A percentile compares a stretch with the other conserved stretches of the same genome.
Conservation (phyloP, 345 rosid genomes). For the Trapa incisa region DNA sequence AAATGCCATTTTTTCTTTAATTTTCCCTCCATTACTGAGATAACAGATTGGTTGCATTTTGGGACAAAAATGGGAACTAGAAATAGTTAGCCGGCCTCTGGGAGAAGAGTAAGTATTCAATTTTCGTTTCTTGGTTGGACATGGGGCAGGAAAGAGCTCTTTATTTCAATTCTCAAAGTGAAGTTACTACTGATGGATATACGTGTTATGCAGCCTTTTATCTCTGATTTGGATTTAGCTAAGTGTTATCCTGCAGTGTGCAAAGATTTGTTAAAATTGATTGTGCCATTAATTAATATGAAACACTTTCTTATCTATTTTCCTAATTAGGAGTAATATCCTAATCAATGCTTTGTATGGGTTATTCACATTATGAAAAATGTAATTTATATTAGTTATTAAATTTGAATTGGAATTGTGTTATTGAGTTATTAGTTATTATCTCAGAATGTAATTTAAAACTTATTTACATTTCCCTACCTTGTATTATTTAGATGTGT, state of each 20-base stretch:
- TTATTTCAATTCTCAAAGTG: not conserved
- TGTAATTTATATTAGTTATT: no score
- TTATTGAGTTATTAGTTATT: not conserved
- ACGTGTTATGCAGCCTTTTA: not conserved
- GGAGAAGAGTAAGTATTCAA: not conserved
- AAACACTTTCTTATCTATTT: not conserved
- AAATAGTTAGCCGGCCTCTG: not conserved
- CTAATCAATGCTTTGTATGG: not conserved
- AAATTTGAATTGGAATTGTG: not conserved
- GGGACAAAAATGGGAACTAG: not conserved
- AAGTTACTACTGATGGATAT: not conserved
- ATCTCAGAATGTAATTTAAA: not conserved
- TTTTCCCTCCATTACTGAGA: not conserved
- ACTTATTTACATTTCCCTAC: no score
- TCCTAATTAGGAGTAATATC: not conserved
- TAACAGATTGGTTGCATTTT: not conserved
- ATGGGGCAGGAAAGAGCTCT: not conserved
- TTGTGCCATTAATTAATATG: not conserved
- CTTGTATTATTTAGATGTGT: no score
- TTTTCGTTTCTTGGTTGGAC: not conserved
- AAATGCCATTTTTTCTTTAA: not conserved
- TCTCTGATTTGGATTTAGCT: not conserved
- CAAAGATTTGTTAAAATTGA: not conserved
- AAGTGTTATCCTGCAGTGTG: not conserved
- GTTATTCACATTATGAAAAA: not conserved